Base-by-base conservation (phyloP, 805 yeast genomes). In the Metschnikowia chrysomelidarum region DNA sequence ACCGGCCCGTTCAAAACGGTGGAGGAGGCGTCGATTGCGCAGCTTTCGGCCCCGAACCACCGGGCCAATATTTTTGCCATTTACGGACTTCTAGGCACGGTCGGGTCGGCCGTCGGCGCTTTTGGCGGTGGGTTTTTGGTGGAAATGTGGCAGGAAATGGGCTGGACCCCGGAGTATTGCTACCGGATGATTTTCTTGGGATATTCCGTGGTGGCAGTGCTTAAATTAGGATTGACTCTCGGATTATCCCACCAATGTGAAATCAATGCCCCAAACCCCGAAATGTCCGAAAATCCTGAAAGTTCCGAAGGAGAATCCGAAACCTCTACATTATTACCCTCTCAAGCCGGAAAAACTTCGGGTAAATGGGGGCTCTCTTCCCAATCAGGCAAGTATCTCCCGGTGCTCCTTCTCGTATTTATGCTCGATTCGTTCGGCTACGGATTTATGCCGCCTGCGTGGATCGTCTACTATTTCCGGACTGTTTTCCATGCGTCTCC, bases 1-100 rank as follows among this genome's bases (percentile, higher is more conserved):
- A 86, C 89, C 0, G 96, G 96, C 0, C 96, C 96, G 0, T 87
- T 87, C 58, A 82, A 84, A 52, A 77, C 93, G 0, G 78, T 87
- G 19, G 96, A 87, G 56, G 95, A 87, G 53, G 79, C 91, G 1
- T 73, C 85, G 24, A 67, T 87, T 32, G 93, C 95, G 0, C 91
- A 85, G 57, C 61, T 87, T 44, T 82, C 94, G 0, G 78, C 82
- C 0, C 71, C 70, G 23, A 65, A 64, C 35, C 75, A 73, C 37
- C 67, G 94, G 29, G 81, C 94, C 1, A 85, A 78, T 44, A 65
- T 86, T 2, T 87, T 78, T 64, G 93, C 93, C 0, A 65, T 81
- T 47, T 86, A 87, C 53, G 80, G 84, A 23, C 57, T 85, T 18
- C 62, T 82, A 28, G 80, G 85, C 0, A 75, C 88, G 1, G 59